Base-by-base conservation (phyloP, 148 eudicot species). In the Cornus kousa region DNA sequence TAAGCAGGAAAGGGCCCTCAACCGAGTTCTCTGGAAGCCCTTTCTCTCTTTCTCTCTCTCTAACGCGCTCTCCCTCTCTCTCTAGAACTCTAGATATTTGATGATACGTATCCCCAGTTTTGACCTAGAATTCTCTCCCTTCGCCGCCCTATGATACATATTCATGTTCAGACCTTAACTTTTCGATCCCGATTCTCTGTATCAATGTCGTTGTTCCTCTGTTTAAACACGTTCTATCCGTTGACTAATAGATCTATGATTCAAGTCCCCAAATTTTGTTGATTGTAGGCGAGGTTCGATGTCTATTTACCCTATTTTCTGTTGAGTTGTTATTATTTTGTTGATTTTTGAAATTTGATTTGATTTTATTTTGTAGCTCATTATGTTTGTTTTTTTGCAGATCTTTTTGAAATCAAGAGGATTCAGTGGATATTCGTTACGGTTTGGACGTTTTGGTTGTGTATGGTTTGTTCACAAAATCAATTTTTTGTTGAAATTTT, bases 141-240 rank as follows among this genome's bases (percentile, higher is more conserved):
- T 76, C 71, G 80, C 80, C 80, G 80, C 80, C 80, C 43, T 78
- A 69, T 66, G 35, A 10, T 28, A 39, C 20, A 17, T 28, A 39
- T 9, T 48, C 70, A 68, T 77, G 28, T 35, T 48, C 48, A 62
- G 12, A 4, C 53, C 53, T 11, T 48, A 48, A 4, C 7, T 8
- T 35, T 48, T 48, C 53, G 53, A 48, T 48, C 53, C 53, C 53
- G 11, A 11, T 48, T 4, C 5, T 35, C 37, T 35, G 2, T 48
- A 7, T 48, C 3, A 7, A 48, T 48, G 5, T 48, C 53, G 53
- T 48, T 48, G 53, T 8, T 7, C 13, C 64, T 2, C 20, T 57
- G 20, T 57, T 14, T 57, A 57, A 12, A 14, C 64, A 48, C 53
- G 53, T 57, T 17, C 20, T 20, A 57, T 57, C 19, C 20, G 64